These are phyloP conservation scores for Kalmusia sp. DNA, from an alignment of 2,329 filamentous ascomycete genomes.

Conservation along the genomic window DNA sequence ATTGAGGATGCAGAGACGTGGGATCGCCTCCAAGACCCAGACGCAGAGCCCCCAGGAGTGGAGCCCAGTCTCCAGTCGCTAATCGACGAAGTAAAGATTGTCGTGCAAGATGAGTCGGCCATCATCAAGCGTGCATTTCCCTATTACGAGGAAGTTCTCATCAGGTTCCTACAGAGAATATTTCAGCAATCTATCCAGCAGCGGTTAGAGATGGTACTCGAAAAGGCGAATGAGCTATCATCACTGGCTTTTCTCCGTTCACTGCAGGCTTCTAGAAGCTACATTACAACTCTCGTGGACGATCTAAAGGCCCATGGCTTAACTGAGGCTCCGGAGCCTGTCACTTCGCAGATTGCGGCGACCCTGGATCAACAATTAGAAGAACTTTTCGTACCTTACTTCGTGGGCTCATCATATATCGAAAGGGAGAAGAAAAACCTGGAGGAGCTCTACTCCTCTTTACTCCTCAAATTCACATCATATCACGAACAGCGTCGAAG, in stretches of 20 bases:
- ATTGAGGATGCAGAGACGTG: constrained; percentile 74
- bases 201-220: constrained; percentile 90
- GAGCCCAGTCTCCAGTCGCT: constrained; percentile 92
- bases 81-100: constrained; percentile 91
- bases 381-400: constrained; percentile 71
- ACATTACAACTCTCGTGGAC: constrained; percentile 86
- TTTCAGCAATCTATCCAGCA: constrained; percentile 99
- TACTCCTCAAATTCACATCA: constrained; percentile 96
- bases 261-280: constrained; percentile 87
- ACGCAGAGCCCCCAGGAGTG: constrained; percentile 87
- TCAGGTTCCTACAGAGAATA: constrained; percentile 91
- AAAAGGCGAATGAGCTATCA: constrained; percentile 91
- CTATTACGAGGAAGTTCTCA: constrained; percentile 91
- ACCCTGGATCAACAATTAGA: constrained; percentile 72
- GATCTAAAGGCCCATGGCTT: constrained; percentile 93
- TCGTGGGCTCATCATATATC: constrained; percentile 70
- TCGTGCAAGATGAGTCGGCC: constrained; percentile 95
- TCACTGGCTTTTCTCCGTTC: constrained; percentile 90
- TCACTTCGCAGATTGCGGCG: constrained; percentile 81
- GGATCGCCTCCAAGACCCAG: constrained; percentile 93
- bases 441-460: constrained; percentile 84
- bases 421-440: constrained; percentile 71
- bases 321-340: constrained; percentile 92
- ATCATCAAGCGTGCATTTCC: constrained; percentile 97
- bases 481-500: constrained; percentile 91